Conservation (phyloP, 2,329 filamentous ascomycete genomes). For the Penicillium glabrum region DNA sequence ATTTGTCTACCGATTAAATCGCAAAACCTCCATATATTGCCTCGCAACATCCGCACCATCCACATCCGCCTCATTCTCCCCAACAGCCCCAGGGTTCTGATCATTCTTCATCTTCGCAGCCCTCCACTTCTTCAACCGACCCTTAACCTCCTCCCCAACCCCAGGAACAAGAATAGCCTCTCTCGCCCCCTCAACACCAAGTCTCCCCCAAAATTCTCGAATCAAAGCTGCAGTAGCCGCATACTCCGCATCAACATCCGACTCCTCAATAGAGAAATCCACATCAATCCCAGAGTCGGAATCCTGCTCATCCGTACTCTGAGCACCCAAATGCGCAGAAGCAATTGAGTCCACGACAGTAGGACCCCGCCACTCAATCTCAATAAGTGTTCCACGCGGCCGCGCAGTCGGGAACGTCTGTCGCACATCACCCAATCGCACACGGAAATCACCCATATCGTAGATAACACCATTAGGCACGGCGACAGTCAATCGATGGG, state of each 20-base stretch:
- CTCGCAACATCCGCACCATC: conserved; percentile 43
- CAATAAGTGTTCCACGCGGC: conserved; percentile 44
- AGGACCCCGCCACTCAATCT: conserved; percentile 45
- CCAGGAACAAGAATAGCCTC: conserved; percentile 45
- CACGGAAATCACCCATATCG: conserved; percentile 44
- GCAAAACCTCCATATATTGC: conserved; percentile 48
- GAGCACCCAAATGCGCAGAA: conserved; percentile 2
- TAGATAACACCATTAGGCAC: conserved; percentile 40
- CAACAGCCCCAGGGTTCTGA: conserved; percentile 5
- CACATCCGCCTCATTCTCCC: conserved; percentile 34
- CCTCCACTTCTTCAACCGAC: conserved; percentile 25
- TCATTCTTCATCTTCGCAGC: conserved; percentile 18
- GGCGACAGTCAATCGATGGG: conserved; percentile 38
- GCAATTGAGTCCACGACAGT: conserved; percentile 30
- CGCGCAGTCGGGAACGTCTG: conserved; percentile 39
- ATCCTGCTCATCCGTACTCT: conserved; percentile 4
- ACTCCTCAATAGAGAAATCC: conserved; percentile 32
- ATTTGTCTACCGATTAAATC: conserved; percentile 38
- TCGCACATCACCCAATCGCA: conserved; percentile 44
- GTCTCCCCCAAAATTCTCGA: conserved; percentile 41
- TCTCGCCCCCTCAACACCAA: conserved; percentile 38
- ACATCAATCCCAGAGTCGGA: conserved; percentile 29
- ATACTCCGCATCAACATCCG: conserved; percentile 41
- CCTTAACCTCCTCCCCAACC: conserved; percentile 39
- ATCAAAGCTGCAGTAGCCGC: conserved; percentile 36